Evolutionary conservation across 129 eudicot genomes (phyloP), one percentile per base, ranked within the genome.

Genomic region (Chrysanthemum makinoi): DNA sequence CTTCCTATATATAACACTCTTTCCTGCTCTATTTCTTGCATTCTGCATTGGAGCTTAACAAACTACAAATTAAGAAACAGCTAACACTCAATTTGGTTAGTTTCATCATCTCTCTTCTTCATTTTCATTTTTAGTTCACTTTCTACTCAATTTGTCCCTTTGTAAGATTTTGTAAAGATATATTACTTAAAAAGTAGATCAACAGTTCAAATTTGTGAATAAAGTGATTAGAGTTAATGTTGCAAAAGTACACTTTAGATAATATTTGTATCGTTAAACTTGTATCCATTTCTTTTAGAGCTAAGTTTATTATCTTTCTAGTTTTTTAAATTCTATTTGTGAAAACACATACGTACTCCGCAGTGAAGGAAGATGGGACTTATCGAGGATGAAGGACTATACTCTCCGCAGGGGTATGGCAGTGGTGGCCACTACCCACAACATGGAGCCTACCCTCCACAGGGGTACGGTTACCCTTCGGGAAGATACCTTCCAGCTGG

Each of bases 341-440:
- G 2, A 33, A 47, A 39, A 60, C 16, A 6, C 66, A 61, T 46
- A 1, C 1, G 0, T 24, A 24, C 7, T 14, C 24, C 18, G 7
- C 14, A 39, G 52, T n/a, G 18, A 76, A 58, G 47, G 63, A 70
- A 77, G 44, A 77, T 77, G 76, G 49, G 53, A 30, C 76, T 65
- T 66, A 72, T 73, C 10, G 49, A 68, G 17, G 93, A 89, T 43
- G 84, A 78, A 83, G 90, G 96, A 65, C 47, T 89, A 53, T 82
- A 75, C 28, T 82, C 96, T 14, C 44, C 73, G 33, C 84, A 81
- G 57, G 89, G 89, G 30, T 51, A 59, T 58, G 63, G 54, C 15
- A 17, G 67, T 8, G 83, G 71, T 39, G 90, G 85, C 28, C 73
- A 62, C 18, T 81, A 79, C 35, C 85, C 89, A 35, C 82, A 69